These are phyloP conservation scores for sweet orange (Citrus sinensis) DNA, from an alignment of 345 rosid genomes.

Conservation along the genomic window DVS_A1.0 CM039165.1:35189001-35189500, in stretches of 20 bases:
- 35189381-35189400: neutral
- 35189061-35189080: neutral
- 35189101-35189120: neutral
- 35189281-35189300: neutral
- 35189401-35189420: neutral
- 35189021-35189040: too few relatives aligned
- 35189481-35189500: neutral
- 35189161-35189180: neutral
- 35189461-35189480: neutral
- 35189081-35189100: neutral
- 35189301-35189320: neutral
- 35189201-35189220: neutral
- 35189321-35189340: neutral
- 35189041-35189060: too few relatives aligned
- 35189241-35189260: neutral
- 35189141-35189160: neutral
- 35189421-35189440: neutral
- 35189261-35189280: neutral
- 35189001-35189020: neutral
- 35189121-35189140: too few relatives aligned
- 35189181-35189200: neutral
- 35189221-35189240: neutral
- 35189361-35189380: neutral
- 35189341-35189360: neutral
- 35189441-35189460: neutral